phyloP scores from a whole-genome alignment of 2,329 filamentous ascomycete genomes.

The Dactylellina haptotyla region DNA sequence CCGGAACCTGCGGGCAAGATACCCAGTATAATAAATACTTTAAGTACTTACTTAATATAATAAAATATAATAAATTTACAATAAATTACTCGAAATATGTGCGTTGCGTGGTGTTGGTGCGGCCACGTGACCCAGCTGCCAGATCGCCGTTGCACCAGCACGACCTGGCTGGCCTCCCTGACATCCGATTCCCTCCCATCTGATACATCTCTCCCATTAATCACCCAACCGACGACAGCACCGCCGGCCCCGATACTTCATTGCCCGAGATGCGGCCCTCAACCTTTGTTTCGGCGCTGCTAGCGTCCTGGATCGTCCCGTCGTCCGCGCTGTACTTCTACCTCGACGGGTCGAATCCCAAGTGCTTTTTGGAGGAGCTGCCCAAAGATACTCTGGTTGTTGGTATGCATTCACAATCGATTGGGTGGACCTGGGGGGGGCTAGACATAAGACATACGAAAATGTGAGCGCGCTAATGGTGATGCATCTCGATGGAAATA shows the following conservation, averaged over 20 bases:
- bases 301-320: constrained; percentile 69
- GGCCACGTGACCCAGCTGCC: too few relatives aligned
- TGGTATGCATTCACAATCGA: constrained; percentile 66
- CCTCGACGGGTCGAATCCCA: constrained; percentile 83
- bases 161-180: too few relatives aligned
- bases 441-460: not conserved
- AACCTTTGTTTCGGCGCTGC: constrained; percentile 40
- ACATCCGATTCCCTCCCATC: not conserved
- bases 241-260: constrained; percentile 3
- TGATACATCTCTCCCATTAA: constrained; percentile 9
- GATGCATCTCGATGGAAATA: not conserved
- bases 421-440: not conserved
- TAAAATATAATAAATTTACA: too few relatives aligned
- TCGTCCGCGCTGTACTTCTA: constrained; percentile 94
- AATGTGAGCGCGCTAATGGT: constrained; percentile 8
- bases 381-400: constrained; percentile 97
- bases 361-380: constrained; percentile 98
- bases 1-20: constrained; percentile 33
- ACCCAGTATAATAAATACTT: constrained; percentile 13
- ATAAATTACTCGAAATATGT: too few relatives aligned
- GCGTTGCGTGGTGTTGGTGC: too few relatives aligned
- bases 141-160: too few relatives aligned
- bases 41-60: constrained; percentile 6
- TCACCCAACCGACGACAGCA: constrained; percentile 26
- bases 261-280: constrained; percentile 35